phyloP scores from a whole-genome alignment of 306 rosid genomes.

The Malus sieversii region DNA sequence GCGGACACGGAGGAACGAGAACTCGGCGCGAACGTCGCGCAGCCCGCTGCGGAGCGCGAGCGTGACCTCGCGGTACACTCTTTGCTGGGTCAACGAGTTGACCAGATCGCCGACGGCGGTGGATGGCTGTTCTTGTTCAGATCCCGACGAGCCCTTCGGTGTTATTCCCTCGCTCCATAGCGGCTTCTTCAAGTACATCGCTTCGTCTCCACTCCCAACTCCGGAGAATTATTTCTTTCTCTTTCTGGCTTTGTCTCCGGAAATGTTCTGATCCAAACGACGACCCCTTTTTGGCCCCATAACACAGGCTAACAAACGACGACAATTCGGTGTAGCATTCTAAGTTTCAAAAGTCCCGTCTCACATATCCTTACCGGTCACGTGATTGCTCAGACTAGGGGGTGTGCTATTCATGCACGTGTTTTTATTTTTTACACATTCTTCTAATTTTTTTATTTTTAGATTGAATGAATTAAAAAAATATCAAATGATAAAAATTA shows the following conservation, averaged over 20 bases:
- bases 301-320: not conserved
- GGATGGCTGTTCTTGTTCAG: constrained; percentile 20
- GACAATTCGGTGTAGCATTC: not conserved
- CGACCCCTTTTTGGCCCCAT: not conserved
- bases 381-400: no score
- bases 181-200: constrained; percentile 70
- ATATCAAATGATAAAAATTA: no score
- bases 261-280: not conserved
- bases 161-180: constrained; percentile 55
- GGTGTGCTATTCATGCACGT: no score
- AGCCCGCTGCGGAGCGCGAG: constrained; percentile 74
- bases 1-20: constrained; percentile 79
- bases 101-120: constrained; percentile 44
- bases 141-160: constrained; percentile 21
- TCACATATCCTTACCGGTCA: no score
- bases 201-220: not conserved
- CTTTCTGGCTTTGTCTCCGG: not conserved
- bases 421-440: no score
- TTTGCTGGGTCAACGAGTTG: constrained; percentile 52
- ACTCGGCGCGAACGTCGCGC: constrained; percentile 73
- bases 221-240: not conserved
- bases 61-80: constrained; percentile 73
- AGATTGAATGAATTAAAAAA: no score
- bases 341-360: no score
- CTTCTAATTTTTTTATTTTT: no score